These are phyloP conservation scores for Syzygium aqueum DNA, from an alignment of 345 rosid genomes.

Conservation along the genomic window DNA sequence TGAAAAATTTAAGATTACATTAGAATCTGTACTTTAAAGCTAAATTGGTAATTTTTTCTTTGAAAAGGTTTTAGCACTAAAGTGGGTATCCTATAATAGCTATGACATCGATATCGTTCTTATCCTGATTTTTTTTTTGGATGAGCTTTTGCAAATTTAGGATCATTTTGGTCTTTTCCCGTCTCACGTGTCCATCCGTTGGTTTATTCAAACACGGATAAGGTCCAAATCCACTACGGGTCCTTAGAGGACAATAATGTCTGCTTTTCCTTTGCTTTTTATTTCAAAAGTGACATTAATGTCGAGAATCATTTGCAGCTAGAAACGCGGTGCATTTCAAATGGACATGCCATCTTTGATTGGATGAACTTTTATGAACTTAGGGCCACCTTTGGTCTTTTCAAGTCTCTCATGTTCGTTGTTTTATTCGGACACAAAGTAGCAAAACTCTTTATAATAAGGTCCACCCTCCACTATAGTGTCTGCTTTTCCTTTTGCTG, in stretches of 20 bases:
- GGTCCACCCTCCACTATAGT: not conserved
- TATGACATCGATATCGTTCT: accelerated
- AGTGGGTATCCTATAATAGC: accelerated
- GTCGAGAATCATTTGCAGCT: accelerated
- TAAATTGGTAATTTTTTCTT: too few species aligned
- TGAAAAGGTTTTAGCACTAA: too few species aligned
- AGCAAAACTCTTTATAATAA: too few species aligned
- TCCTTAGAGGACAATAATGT: too few species aligned
- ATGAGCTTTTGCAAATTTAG: not conserved
- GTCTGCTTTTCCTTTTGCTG: not conserved
- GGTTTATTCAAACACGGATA: not conserved
- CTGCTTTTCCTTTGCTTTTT: not conserved
- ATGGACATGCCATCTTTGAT: not conserved
- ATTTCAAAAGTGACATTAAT: not conserved
- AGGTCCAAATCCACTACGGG: not conserved
- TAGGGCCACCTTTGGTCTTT: not conserved
- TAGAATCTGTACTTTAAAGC: too few species aligned
- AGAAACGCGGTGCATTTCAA: accelerated
- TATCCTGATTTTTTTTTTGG: accelerated
- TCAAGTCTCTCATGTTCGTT: not conserved
- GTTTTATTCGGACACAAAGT: not conserved
- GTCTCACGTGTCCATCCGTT: not conserved
- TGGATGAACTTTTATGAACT: not conserved
- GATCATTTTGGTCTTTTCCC: accelerated
- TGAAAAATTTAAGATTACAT: too few species aligned